Evolutionary conservation across 2,329 filamentous ascomycete genomes (phyloP).

Genomic region (Phyllosticta paracitricarpa): DNA sequence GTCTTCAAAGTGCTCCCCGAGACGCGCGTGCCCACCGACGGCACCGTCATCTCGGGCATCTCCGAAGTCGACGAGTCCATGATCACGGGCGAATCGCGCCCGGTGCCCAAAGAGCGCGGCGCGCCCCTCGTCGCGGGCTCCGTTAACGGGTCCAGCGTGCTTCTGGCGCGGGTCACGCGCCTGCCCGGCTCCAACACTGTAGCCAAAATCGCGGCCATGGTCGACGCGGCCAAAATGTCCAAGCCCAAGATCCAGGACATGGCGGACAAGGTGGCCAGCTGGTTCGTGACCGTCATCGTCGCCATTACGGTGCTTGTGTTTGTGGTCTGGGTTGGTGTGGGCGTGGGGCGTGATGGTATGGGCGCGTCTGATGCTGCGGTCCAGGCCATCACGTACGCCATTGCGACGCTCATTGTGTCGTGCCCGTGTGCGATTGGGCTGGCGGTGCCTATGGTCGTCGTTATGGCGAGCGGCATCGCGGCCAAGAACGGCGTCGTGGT

Average conservation of each 20-base stretch:
- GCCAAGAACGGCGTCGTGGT: constrained; percentile 58
- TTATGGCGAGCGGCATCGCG: constrained; percentile 60
- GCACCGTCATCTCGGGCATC: constrained; percentile 49
- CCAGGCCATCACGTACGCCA: constrained; percentile 59
- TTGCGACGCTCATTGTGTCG: constrained; percentile 65
- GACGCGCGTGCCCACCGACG: constrained; percentile 56
- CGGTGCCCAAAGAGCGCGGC: constrained; percentile 47
- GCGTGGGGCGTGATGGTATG: constrained; percentile 26
- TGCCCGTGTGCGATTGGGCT: constrained; percentile 71
- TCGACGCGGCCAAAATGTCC: constrained; percentile 58
- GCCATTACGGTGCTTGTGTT: constrained; percentile 50
- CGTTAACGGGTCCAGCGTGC: constrained; percentile 43
- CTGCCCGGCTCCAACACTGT: constrained; percentile 65
- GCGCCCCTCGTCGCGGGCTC: constrained; percentile 54
- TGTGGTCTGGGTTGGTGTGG: constrained; percentile 55
- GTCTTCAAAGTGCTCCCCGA: constrained; percentile 54
- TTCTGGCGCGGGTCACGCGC: constrained; percentile 46
- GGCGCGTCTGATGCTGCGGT: constrained; percentile 34
- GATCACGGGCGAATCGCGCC: constrained; percentile 61
- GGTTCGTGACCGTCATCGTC: constrained; percentile 59
- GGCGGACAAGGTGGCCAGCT: constrained; percentile 56
- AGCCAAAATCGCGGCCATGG: constrained; percentile 56
- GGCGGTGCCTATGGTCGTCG: constrained; percentile 68
- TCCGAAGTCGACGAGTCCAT: constrained; percentile 69
- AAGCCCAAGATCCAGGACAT: constrained; percentile 61